Conservation (phyloP, 2,329 filamentous ascomycete species). For the Venturiaceae sp. region DNA sequence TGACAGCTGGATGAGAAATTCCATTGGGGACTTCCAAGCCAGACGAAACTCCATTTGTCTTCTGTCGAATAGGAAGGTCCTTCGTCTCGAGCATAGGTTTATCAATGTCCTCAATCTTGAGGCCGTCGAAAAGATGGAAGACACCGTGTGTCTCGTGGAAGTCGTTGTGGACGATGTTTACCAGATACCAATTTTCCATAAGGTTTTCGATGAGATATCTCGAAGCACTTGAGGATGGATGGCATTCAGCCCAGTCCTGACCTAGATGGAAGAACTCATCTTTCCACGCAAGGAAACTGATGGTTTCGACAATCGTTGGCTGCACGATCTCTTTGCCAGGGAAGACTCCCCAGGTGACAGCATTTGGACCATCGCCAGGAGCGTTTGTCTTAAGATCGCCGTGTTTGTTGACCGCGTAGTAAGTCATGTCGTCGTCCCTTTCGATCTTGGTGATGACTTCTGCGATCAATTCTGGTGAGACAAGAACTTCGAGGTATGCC, state of each 20-base stretch:
- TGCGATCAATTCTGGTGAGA: conserved; percentile 68
- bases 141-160: conserved; percentile 79
- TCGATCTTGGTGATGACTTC: conserved; percentile 73
- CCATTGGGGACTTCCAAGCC: too few species aligned
- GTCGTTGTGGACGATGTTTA: conserved; percentile 98
- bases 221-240: conserved; percentile 65
- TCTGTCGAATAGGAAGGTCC: not conserved
- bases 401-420: conserved; percentile 82
- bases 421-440: conserved; percentile 72
- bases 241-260: conserved; percentile 88
- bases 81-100: conserved; percentile 20
- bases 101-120: conserved; percentile 59
- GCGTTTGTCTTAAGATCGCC: conserved; percentile 80
- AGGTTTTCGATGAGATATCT: conserved; percentile 70
- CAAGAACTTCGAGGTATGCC: conserved; percentile 85
- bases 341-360: conserved; percentile 99
- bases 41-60: not conserved
- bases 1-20: too few species aligned
- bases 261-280: conserved; percentile 94
- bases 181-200: conserved; percentile 84
- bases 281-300: conserved; percentile 97
- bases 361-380: conserved; percentile 78
- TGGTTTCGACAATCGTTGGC: conserved; percentile 96
- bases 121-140: conserved; percentile 75
- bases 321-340: conserved; percentile 99